Percentiles rank a stretch among this genome's conserved stretches.
These are phyloP conservation scores for Populus tomentosa DNA, from an alignment of 441 rosid genomes.

Conservation along the genomic window DNA sequence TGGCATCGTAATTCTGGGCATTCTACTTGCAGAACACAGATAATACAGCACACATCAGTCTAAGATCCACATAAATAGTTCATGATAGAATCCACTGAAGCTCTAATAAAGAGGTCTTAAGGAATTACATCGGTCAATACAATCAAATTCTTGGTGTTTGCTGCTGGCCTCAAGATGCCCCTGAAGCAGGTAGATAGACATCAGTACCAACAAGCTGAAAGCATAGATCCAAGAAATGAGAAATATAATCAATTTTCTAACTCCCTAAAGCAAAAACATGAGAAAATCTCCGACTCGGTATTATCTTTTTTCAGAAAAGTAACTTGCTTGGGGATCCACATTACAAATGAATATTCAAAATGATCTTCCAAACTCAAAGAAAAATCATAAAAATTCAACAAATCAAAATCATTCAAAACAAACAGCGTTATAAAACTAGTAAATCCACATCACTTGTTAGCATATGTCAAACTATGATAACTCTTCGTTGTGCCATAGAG, in stretches of 20 bases:
- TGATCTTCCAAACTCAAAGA: not conserved
- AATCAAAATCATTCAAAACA: not conserved
- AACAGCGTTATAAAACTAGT: not conserved
- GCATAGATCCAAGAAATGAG: not conserved
- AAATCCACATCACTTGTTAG: not conserved
- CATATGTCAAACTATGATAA: not conserved
- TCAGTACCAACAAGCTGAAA: not conserved
- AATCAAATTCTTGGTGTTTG: constrained; percentile 53
- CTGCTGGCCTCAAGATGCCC: constrained; percentile 92
- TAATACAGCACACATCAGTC: constrained; percentile 10
- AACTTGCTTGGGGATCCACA: not conserved
- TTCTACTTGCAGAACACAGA: constrained; percentile 49
- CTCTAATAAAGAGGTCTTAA: constrained; percentile 12
- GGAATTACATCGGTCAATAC: constrained; percentile 56
- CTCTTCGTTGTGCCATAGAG: not conserved
- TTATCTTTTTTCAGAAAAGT: not conserved
- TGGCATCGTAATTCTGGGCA: constrained; percentile 68
- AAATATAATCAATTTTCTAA: not conserved
- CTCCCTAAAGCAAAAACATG: not conserved
- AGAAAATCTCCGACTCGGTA: not conserved
- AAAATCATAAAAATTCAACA: not conserved
- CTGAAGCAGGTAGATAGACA: constrained; percentile 30
- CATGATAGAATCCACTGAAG: not conserved
- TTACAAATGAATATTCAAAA: not conserved
- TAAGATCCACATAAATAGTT: constrained; percentile 10